Conservation (phyloP, 2,329 filamentous ascomycete genomes). For the Ceratocystis cubensis region DNA sequence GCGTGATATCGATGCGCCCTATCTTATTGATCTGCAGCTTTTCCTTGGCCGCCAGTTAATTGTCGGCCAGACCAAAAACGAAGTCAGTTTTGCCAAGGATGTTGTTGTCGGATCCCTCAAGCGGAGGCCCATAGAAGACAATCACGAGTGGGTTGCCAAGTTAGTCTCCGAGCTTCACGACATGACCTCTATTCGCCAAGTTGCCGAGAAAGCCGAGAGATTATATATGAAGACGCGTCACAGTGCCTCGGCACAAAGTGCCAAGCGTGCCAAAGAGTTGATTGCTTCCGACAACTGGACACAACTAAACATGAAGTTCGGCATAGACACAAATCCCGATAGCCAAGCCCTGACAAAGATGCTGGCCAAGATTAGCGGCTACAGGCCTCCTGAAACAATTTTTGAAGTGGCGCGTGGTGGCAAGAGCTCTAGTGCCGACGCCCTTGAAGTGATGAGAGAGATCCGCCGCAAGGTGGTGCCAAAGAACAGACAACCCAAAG, state of each 20-base stretch:
- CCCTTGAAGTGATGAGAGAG: conserved; percentile 63
- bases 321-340: conserved; percentile 48
- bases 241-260: conserved; percentile 79
- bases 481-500: conserved; percentile 35
- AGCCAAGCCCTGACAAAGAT: conserved; percentile 71
- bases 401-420: conserved; percentile 78
- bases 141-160: conserved; percentile 74
- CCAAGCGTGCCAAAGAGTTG: conserved; percentile 71
- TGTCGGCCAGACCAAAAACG: conserved; percentile 52
- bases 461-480: conserved; percentile 57
- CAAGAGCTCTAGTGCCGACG: conserved; percentile 47
- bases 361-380: conserved; percentile 77
- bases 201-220: conserved; percentile 80
- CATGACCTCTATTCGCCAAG: conserved; percentile 54
- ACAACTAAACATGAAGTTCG: conserved; percentile 70
- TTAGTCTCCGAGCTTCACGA: conserved; percentile 64
- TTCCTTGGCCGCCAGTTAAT: conserved; percentile 80
- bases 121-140: conserved; percentile 59
- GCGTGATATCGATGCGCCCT: conserved; percentile 75
- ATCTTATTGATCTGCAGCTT: conserved; percentile 83
- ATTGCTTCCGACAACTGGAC: conserved; percentile 57
- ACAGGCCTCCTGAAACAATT: conserved; percentile 85
- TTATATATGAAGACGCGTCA: conserved; percentile 84
- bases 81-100: conserved; percentile 64
- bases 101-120: conserved; percentile 68